Conservation (phyloP, 768 basidiomycete genomes). For the Boletus tylopilopsis region DNA sequence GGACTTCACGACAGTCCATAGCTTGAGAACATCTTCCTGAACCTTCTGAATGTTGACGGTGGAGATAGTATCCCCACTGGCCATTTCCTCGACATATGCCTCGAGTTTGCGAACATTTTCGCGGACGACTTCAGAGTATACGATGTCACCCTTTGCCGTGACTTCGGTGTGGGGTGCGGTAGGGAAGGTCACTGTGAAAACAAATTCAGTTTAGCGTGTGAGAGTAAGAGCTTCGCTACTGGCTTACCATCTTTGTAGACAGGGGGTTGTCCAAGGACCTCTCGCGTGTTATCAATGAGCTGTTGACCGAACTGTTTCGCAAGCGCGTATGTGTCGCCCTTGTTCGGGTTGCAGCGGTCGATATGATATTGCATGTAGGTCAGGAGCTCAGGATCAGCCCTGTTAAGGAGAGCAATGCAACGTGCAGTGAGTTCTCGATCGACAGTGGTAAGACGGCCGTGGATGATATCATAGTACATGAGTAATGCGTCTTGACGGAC, state of each 20-base stretch:
- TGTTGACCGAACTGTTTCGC: slow-evolving; percentile 97
- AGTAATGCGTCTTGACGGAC: slow-evolving; percentile 93
- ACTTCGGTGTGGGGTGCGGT: slow-evolving; percentile 96
- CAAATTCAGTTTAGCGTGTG: background rate
- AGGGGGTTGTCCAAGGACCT: slow-evolving; percentile 79
- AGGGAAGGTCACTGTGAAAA: slow-evolving; percentile 85
- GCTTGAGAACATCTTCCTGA: slow-evolving; percentile 92
- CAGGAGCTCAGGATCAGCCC: slow-evolving; percentile 88
- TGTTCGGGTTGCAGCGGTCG: slow-evolving; percentile 70
- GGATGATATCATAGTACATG: slow-evolving; percentile 99
- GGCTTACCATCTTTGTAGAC: slow-evolving; percentile 90
- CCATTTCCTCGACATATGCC: slow-evolving; percentile 98
- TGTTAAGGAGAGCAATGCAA: slow-evolving; percentile 96
- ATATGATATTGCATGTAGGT: slow-evolving; percentile 97
- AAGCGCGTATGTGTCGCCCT: slow-evolving; percentile 90
- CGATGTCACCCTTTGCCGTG: slow-evolving; percentile 88
- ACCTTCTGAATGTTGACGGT: slow-evolving; percentile 95
- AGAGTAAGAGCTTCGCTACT: background rate
- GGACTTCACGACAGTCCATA: slow-evolving; percentile 96
- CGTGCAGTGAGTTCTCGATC: slow-evolving; percentile 96
- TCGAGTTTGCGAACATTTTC: slow-evolving; percentile 97
- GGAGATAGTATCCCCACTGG: slow-evolving; percentile 85
- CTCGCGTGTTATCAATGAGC: slow-evolving; percentile 88
- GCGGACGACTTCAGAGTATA: slow-evolving; percentile 92
- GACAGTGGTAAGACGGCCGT: slow-evolving; percentile 89